These are phyloP conservation scores for Macrotyloma uniflorum DNA, from an alignment of 306 rosid species.

Conservation along the genomic window DNA sequence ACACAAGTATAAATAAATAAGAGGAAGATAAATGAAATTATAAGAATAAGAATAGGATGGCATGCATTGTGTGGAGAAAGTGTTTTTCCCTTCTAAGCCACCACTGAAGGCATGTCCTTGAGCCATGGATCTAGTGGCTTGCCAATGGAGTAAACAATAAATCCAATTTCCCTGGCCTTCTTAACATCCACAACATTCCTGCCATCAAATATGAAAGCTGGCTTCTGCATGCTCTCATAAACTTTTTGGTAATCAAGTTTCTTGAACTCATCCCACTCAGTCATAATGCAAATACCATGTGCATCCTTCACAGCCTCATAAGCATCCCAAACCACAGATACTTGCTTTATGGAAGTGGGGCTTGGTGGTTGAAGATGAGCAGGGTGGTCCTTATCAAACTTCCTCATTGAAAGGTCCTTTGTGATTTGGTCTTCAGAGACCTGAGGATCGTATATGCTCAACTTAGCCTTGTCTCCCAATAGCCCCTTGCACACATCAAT, in stretches of 20 bases:
- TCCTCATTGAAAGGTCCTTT: constrained; percentile 77
- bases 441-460: constrained; percentile 81
- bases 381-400: constrained; percentile 85
- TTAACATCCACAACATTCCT: constrained; percentile 62
- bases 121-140: constrained; percentile 84
- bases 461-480: constrained; percentile 68
- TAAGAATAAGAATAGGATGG: constrained; percentile 2
- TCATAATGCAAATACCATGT: constrained; percentile 69
- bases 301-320: constrained; percentile 75
- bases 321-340: constrained; percentile 70
- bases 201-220: constrained; percentile 80
- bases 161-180: constrained; percentile 72
- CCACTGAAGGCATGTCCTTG: constrained; percentile 85
- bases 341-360: constrained; percentile 63
- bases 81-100: constrained; percentile 50
- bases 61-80: constrained; percentile 2
- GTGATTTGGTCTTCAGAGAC: constrained; percentile 71
- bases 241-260: constrained; percentile 64
- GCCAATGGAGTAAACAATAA: constrained; percentile 76
- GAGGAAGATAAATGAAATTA: constrained; percentile 22
- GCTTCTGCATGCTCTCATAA: constrained; percentile 76
- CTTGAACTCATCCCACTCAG: constrained; percentile 86
- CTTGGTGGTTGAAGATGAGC: constrained; percentile 74
- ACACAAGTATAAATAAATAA: constrained; percentile 3
- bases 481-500: constrained; percentile 83